Base-by-base conservation (phyloP, 805 yeast species). In the Pichia deserticola region DNA sequence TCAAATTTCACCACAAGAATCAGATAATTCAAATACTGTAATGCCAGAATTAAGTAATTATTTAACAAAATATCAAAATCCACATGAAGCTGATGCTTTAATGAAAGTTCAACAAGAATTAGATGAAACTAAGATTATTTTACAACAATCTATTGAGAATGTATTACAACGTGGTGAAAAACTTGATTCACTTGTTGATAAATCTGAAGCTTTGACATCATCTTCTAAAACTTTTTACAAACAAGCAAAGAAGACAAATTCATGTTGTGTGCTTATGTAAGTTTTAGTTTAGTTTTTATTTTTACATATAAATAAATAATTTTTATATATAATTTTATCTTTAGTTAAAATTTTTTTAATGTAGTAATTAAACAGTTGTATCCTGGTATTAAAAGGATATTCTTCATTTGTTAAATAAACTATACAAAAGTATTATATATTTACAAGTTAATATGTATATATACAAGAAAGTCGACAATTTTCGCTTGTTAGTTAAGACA, bases 71-170 rank as follows among this genome's bases (percentile, higher is more conserved):
- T 93, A 93, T 70, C 99, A 93, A 71, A 96, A 93, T 66, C 99
- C 99, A 33, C 77, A 85, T 40, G 96, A 93, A 72, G 98, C 98
- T 0, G 99, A 93, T 66, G 85, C 97, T 10, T 82, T 93, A 54
- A 84, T 93, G 95, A 86, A 85, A 67, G 99, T 93, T 27, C 99
- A 93, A 73, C 95, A 89, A 64, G 99, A 93, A 69, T 78, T 93
- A 60, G 99, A 93, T 68, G 99, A 93, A 65, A 93, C 99, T 36
- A 93, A 93, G 74, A 88, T 92, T 59, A 96, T 90, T 39, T 75
- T 93, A 61, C 98, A 93, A 70, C 90, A 92, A 71, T 89, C 97
- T 43, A 92, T 93, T 57, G 97, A 93, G 69, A 77, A 85, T 54
- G 97, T 93, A 8, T 76, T 93, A 64, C 95, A 89, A 68, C 81